These are phyloP conservation scores for Breviolum minutum DNA, from an alignment of 73 alveolate species.

Conservation along the genomic window DNA sequence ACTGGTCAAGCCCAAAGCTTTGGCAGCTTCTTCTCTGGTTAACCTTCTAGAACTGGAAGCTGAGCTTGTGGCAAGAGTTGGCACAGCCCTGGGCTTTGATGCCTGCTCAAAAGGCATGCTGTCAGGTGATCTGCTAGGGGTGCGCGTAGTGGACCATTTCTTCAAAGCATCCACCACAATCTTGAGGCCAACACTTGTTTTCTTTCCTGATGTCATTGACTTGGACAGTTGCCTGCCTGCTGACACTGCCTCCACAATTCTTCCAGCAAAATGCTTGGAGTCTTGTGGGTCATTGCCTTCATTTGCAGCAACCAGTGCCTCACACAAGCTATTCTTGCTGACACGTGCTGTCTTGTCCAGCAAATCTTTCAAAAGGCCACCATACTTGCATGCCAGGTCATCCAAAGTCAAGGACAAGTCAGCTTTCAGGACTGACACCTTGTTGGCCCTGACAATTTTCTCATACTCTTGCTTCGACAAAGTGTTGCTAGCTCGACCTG, in stretches of 20 bases:
- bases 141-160: too few relatives aligned
- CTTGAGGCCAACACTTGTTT: background rate
- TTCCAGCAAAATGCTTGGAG: background rate
- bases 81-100: too few relatives aligned
- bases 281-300: background rate
- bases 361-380: background rate
- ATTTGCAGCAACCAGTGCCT: background rate
- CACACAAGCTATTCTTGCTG: background rate
- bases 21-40: background rate
- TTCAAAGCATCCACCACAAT: background rate
- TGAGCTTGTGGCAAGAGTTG: too few relatives aligned
- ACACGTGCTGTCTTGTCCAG: background rate
- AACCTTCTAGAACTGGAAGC: too few relatives aligned
- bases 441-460: background rate
- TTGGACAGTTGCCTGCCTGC: background rate
- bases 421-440: background rate
- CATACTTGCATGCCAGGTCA: background rate
- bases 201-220: too few relatives aligned
- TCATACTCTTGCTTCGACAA: too few relatives aligned
- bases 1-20: background rate
- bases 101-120: too few relatives aligned
- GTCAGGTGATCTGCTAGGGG: too few relatives aligned
- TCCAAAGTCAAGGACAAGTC: constrained; percentile 1
- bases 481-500: background rate
- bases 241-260: background rate